Evolutionary conservation across 1,139 yeast species (phyloP).

Genomic region (Magnusiomyces fungicola): DNA sequence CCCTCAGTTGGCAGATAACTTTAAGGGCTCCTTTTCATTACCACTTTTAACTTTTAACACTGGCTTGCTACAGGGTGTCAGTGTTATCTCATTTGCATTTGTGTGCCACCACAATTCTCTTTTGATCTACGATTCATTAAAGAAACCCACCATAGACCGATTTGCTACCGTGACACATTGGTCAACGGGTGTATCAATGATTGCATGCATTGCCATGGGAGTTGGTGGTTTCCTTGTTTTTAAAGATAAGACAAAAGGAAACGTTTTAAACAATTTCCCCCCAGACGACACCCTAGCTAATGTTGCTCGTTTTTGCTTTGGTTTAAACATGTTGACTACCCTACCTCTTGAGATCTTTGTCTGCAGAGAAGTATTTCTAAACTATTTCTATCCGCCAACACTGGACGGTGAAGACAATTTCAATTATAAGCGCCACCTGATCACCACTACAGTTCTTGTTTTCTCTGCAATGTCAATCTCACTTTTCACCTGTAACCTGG

Average conservation of each 20-base stretch:
- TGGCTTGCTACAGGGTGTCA: slow-evolving; percentile 77
- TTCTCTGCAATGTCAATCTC: slow-evolving; percentile 69
- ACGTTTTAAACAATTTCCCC: slow-evolving; percentile 78
- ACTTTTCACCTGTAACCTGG: slow-evolving; percentile 76
- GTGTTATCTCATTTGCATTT: slow-evolving; percentile 86
- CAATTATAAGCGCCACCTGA: slow-evolving; percentile 39
- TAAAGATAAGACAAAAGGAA: slow-evolving; percentile 75
- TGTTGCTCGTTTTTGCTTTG: slow-evolving; percentile 84
- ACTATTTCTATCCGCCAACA: slow-evolving; percentile 40
- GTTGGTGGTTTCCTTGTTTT: slow-evolving; percentile 70
- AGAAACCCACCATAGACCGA: slow-evolving; percentile 64
- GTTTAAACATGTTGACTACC: slow-evolving; percentile 89
- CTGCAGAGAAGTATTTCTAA: slow-evolving; percentile 74
- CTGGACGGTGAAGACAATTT: slow-evolving; percentile 15
- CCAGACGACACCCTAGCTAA: slow-evolving; percentile 62
- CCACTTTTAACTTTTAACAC: slow-evolving; percentile 51
- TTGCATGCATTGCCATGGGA: slow-evolving; percentile 75
- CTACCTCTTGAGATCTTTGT: slow-evolving; percentile 88
- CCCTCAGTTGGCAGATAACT: slow-evolving; percentile 41
- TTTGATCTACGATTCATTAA: slow-evolving; percentile 77
- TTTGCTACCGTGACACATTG: slow-evolving; percentile 75
- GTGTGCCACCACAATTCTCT: slow-evolving; percentile 95
- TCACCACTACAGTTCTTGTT: slow-evolving; percentile 62
- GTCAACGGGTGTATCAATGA: slow-evolving; percentile 73
- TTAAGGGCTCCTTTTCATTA: slow-evolving; percentile 42